Conservation (phyloP, 768 basidiomycete genomes). For the Suillus ampliporus region DNA sequence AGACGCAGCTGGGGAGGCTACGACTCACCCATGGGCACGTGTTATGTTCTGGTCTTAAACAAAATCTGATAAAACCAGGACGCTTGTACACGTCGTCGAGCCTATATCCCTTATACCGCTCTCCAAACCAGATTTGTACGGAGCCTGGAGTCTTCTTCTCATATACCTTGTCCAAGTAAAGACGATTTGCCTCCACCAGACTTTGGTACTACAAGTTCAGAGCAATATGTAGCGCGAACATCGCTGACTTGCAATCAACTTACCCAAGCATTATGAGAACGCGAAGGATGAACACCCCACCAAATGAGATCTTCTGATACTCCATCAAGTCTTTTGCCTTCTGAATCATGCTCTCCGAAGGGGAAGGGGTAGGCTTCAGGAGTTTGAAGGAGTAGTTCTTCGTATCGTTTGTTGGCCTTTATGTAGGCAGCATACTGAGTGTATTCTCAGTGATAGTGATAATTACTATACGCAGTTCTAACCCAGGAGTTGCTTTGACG, state of each 20-base stretch:
- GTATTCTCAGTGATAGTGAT: neutral
- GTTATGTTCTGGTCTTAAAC: neutral
- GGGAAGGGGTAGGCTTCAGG: slow-evolving; percentile 21
- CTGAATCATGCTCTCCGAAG: neutral
- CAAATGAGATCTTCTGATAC: slow-evolving; percentile 24
- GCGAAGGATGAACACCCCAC: slow-evolving; percentile 16
- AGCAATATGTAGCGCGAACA: neutral
- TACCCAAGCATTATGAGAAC: slow-evolving; percentile 14
- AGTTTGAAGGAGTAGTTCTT: slow-evolving; percentile 19
- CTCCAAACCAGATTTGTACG: slow-evolving; percentile 26
- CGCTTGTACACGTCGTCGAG: slow-evolving; percentile 21
- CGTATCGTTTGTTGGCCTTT: slow-evolving; percentile 18
- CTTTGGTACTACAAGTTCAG: slow-evolving; percentile 18
- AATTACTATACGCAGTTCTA: neutral
- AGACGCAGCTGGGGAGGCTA: neutral
- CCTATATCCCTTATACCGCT: slow-evolving; percentile 20
- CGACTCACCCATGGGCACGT: neutral
- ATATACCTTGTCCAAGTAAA: slow-evolving; percentile 21
- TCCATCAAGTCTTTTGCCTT: slow-evolving; percentile 15
- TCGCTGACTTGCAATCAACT: neutral
- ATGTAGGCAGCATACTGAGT: slow-evolving; percentile 17
- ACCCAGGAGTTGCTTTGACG: slow-evolving; percentile 17
- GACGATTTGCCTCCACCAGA: slow-evolving; percentile 19
- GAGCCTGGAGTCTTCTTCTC: slow-evolving; percentile 28
- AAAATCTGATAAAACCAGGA: slow-evolving; percentile 20